Evolutionary conservation across 2,329 filamentous ascomycete species (phyloP), one percentile per base, ranked within the genome.

Genomic region (Curvularia hawaiiensis): DNA sequence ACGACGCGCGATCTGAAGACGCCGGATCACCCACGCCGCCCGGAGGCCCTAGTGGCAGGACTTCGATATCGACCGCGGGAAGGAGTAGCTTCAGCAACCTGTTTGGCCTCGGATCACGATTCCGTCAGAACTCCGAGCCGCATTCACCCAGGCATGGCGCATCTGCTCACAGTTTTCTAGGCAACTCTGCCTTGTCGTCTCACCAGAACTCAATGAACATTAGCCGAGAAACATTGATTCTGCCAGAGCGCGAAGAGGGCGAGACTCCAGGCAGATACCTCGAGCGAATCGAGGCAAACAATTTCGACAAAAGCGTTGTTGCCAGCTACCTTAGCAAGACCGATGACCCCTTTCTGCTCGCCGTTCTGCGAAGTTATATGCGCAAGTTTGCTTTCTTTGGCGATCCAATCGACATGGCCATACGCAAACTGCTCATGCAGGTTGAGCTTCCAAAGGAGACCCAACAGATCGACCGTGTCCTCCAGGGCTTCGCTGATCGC

Each of bases 391-490:
- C 89, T 51, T 98, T 98, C 78, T 98, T 97, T 69, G 93, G 92
- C 28, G 94, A 98, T 67, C 95, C 95, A 0, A 94, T 99, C 81
- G 95, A 99, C 74, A 98, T 99, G 92, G 91, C 94, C 1, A 88
- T 98, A 62, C 88, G 95, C 38, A 98, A 98, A 75, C 84, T 99
- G 48, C 83, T 99, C 54, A 97, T 98, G 90, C 93, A 97, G 73
- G 92, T 95, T 3, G 94, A 98, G 75, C 79, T 99, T 31, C 95
- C 95, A 4, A 97, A 96, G 68, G 95, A 99, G 79, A 98, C 95
- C 0, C 95, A 99, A 76, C 95, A 99, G 69, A 98, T 99, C 62
- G 95, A 99, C 76, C 86, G 95, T 51, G 95, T 95, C 54, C 80
- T 99, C 35, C 92, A 97, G 74, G 90, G 92, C 2, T 98, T 99